Evolutionary conservation across 2,329 filamentous ascomycete species (phyloP), one percentile per base, ranked within the genome.

Genomic region (Reticulascus tulasneorum): DNA sequence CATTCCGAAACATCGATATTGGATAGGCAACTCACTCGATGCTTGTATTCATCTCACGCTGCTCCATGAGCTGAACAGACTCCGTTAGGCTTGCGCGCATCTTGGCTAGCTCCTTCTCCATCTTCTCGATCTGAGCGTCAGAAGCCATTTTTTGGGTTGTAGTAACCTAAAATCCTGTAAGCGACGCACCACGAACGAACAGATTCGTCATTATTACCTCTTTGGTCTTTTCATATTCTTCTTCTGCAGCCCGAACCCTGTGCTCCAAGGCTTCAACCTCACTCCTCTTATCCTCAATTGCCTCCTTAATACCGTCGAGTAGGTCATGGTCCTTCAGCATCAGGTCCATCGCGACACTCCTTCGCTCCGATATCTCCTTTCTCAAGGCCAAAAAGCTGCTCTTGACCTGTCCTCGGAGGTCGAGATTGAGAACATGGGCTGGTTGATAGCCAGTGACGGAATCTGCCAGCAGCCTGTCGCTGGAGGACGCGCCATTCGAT

Each of bases 51-150:
- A 97, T 95, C 67, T 97, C 90, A 37, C 87, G 75, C 62, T 96
- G 91, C 59, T 96, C 89, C 76, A 96, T 84, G 30, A 94, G 63
- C 62, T 96, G 87, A 35, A 96, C 85, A 22, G 82, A 89, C 59
- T 96, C 91, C 4, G 79, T 83, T 20, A 96, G 69, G 9, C 83
- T 84, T 3, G 84, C 78, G 26, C 90, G 77, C 87, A 97, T 94
- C 58, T 89, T 87, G 29, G 86, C 85, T n/a, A 98, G 69, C 59
- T 98, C 90, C 63, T 95, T 96, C 65, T 98, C 93, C 84, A 96
- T 94, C 69, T 93, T 93, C 63, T 98, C 93, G 52, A 98, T 95
- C 60, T 97, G 91, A 8, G 90, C 81, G 57, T 97, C 93, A 3
- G 83, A 87, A 7, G 82, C 84, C 57, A 91, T 78, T 65, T 94